Base-by-base conservation (phyloP, 2,329 filamentous ascomycete genomes). In the Sporothrix pseudoabietina region DNA sequence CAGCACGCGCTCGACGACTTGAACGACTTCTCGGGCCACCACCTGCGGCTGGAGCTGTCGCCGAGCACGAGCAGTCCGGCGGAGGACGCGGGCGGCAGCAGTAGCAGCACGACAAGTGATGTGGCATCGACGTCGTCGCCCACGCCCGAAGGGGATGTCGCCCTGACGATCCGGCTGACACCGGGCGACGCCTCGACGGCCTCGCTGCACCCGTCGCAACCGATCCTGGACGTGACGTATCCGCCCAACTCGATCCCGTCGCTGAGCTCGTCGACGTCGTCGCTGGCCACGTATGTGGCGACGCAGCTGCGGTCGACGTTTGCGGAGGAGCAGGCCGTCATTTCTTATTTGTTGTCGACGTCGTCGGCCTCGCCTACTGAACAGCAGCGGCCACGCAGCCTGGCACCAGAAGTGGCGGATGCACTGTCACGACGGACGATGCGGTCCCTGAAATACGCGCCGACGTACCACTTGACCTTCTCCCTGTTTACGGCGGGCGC, bases 401-500 rank as follows among this genome's bases (percentile, higher is more conserved):
- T 88, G 54, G 82, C 84, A 0, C 83, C 86, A 47, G 85, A 89
- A 44, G 83, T 86, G 0, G 83, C 86, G 32, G 88, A 89, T 55
- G 84, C 86, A 0, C 84, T 89, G 77, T 87, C 83, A 78, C 91
- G 85, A 87, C 92, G 94, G 75, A 92, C 92, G 49, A 96, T 92
- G 2, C 88, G 94, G 69, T 94, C 94, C 0, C 88, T 98, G 79
- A 97, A 95, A 80, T 97, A 98, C 80, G 92, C 96, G 4, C 90
- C 94, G 16, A 97, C 93, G 0, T 99, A 98, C 80, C 96, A 99
- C 80, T 85, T 99, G 39, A 97, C 94, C 0, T 97, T 99, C 79
- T 99, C 96, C 0, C 86, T 99, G 3, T 98, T 99, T 80, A 96
- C 94, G 0, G 91, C 92, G 14, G 90, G 90, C 1, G 87, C 91